Evolutionary conservation across 179 eudicot genomes (phyloP).

Genomic region (Gypsophila paniculata): DNA sequence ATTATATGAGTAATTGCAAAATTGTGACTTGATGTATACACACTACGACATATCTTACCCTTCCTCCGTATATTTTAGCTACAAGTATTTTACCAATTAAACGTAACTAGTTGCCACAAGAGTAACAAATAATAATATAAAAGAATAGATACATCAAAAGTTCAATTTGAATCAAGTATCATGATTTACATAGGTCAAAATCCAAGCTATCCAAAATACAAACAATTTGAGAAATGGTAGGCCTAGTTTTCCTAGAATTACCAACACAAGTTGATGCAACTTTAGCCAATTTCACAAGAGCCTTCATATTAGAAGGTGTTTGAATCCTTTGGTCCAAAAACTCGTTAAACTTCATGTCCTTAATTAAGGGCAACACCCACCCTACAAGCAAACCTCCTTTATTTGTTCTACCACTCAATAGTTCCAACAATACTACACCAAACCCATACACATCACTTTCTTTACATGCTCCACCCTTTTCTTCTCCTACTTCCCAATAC

Average conservation of each 20-base stretch:
- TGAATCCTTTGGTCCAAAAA: conserved; percentile 63
- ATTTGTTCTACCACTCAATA: conserved; percentile 69
- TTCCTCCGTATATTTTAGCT: no score
- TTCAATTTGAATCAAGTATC: neutral
- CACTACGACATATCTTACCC: no score
- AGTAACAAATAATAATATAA: no score
- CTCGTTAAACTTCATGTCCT: conserved; percentile 54
- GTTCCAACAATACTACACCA: conserved; percentile 79
- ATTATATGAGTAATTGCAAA: no score
- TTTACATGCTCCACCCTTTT: conserved; percentile 48
- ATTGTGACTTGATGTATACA: no score
- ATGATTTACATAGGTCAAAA: conserved; percentile 9
- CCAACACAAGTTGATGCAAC: conserved; percentile 85
- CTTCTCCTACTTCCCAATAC: conserved; percentile 48
- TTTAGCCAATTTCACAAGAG: conserved; percentile 63
- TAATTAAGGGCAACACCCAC: conserved; percentile 87
- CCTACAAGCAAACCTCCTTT: conserved; percentile 54
- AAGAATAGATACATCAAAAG: neutral
- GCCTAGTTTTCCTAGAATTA: conserved; percentile 65
- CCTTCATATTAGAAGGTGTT: conserved; percentile 42
- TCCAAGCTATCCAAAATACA: conserved; percentile 60
- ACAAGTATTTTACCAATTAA: no score
- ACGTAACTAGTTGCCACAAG: no score
- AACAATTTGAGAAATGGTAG: conserved; percentile 56
- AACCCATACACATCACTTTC: conserved; percentile 87